Evolutionary conservation across 805 yeast species (phyloP).

Genomic region (Schizosaccharomyces osmophilus): DNA sequence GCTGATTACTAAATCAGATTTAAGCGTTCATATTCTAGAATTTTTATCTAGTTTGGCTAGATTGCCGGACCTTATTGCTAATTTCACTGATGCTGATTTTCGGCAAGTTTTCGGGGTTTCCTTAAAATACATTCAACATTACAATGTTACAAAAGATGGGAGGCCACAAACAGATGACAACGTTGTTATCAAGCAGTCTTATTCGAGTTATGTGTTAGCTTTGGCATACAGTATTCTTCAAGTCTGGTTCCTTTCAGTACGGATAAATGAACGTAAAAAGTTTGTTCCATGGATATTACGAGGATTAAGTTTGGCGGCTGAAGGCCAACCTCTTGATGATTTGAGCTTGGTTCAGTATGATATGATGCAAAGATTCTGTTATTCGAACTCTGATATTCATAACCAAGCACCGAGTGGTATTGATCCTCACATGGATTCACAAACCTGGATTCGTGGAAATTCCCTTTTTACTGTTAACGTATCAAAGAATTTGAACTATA

Average conservation of each 20-base stretch:
- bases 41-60: slow-evolving; percentile 42
- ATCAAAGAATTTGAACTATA: slow-evolving; percentile 5
- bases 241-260: slow-evolving; percentile 46
- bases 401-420: slow-evolving; percentile 5
- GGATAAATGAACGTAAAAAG: slow-evolving; percentile 29
- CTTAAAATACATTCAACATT: slow-evolving; percentile 51
- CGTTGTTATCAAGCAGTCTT: slow-evolving; percentile 1
- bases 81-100: slow-evolving; percentile 52
- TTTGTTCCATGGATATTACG: slow-evolving; percentile 39
- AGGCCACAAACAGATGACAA: not conserved
- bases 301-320: slow-evolving; percentile 23
- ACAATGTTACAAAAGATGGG: slow-evolving; percentile 18
- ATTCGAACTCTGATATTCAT: slow-evolving; percentile 13
- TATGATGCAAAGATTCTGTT: slow-evolving; percentile 40
- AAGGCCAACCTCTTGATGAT: slow-evolving; percentile 13
- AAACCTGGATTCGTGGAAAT: slow-evolving; percentile 3
- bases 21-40: slow-evolving; percentile 53
- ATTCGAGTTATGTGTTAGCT: slow-evolving; percentile 35
- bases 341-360: slow-evolving; percentile 17
- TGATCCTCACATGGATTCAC: slow-evolving; percentile 6
- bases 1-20: slow-evolving; percentile 44
- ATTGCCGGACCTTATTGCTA: slow-evolving; percentile 40
- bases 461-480: not conserved
- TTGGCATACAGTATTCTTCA: slow-evolving; percentile 46
- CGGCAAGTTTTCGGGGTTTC: slow-evolving; percentile 65